Conservation (phyloP, 768 basidiomycete genomes). For the Pleurotus giganteus region DNA sequence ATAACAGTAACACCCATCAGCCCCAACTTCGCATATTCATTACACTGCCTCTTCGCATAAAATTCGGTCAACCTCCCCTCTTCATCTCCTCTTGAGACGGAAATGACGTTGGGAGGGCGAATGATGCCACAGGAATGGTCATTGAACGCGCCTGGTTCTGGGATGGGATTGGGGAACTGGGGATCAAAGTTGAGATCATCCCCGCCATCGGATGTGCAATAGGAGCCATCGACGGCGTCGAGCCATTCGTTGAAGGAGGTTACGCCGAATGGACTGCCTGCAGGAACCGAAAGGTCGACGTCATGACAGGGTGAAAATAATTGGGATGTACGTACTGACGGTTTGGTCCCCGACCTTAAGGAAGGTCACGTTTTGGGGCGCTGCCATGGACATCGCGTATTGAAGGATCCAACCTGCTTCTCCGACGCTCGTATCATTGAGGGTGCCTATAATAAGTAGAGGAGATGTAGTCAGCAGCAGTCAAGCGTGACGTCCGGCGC, state of each 20-base stretch:
- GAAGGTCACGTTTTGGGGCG: conserved; percentile 27
- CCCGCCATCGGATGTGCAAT: conserved; percentile 32
- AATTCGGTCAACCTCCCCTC: conserved; percentile 32
- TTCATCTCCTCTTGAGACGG: conserved; percentile 36
- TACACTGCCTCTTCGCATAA: conserved; percentile 42
- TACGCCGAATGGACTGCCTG: not conserved
- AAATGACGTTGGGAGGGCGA: conserved; percentile 39
- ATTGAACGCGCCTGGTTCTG: conserved; percentile 26
- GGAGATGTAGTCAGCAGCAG: not conserved
- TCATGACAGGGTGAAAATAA: not conserved
- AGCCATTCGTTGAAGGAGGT: conserved; percentile 33
- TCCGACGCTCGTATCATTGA: conserved; percentile 25
- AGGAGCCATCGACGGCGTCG: conserved; percentile 33
- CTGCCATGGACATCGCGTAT: conserved; percentile 40
- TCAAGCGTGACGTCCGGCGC: not conserved
- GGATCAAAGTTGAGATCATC: conserved; percentile 30
- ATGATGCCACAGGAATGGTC: conserved; percentile 35
- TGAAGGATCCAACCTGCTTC: conserved; percentile 45
- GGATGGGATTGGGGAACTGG: conserved; percentile 26
- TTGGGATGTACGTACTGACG: conserved; percentile 15
- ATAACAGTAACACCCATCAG: conserved; percentile 47
- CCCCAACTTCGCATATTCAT: conserved; percentile 48
- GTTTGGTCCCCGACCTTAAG: conserved; percentile 29
- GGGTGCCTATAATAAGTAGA: conserved; percentile 12
- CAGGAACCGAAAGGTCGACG: not conserved